These are phyloP conservation scores for Aciculoconidium aculeatum DNA, from an alignment of 805 yeast genomes.

Conservation along the genomic window DNA sequence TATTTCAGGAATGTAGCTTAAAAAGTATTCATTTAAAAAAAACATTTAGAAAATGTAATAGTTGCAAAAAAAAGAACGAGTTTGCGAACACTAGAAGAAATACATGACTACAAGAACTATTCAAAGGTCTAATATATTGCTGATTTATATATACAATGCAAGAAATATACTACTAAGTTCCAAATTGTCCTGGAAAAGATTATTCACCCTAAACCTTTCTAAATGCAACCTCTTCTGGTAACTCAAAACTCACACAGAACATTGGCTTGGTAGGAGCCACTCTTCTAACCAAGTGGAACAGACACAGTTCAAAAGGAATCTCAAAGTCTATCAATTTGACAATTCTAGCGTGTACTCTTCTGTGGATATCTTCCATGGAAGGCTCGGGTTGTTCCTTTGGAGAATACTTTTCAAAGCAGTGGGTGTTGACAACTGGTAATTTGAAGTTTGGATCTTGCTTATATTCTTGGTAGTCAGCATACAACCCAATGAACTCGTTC, in stretches of 20 bases:
- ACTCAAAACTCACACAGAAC: conserved; percentile 78
- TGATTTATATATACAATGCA: too few species aligned
- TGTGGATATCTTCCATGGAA: conserved; percentile 55
- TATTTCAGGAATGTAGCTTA: too few species aligned
- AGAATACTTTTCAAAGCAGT: conserved; percentile 88
- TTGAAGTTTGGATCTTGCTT: conserved; percentile 41
- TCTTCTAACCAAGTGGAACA: conserved; percentile 81
- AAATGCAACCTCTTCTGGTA: conserved; percentile 67
- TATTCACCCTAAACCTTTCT: too few species aligned
- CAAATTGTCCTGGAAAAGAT: too few species aligned
- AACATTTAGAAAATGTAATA: too few species aligned
- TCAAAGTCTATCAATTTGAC: conserved; percentile 41
- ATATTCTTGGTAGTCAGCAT: conserved; percentile 37
- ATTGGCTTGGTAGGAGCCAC: conserved; percentile 97
- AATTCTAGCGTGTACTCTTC: conserved; percentile 52
- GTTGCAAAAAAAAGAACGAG: too few species aligned
- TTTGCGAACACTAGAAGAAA: too few species aligned
- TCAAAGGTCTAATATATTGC: too few species aligned
- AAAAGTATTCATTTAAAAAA: too few species aligned
- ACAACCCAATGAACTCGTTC: conserved; percentile 72
- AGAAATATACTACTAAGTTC: too few species aligned
- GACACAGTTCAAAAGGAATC: conserved; percentile 42
- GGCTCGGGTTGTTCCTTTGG: conserved; percentile 66
- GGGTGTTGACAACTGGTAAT: conserved; percentile 77
- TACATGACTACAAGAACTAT: too few species aligned